Conservation (phyloP, 2,329 filamentous ascomycete genomes). For the Sodiomyces alkalinus region DNA sequence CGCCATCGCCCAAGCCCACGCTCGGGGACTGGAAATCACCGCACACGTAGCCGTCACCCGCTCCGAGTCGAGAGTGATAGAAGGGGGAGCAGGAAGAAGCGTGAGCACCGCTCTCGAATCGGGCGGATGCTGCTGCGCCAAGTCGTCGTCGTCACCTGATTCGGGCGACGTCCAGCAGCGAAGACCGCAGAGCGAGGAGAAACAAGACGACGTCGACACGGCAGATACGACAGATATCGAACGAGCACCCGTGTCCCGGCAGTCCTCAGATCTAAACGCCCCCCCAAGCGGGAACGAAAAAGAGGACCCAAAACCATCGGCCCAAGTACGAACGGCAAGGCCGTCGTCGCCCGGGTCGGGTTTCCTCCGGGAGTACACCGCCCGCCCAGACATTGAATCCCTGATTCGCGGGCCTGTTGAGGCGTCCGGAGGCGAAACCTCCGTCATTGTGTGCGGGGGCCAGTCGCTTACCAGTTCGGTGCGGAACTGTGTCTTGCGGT, state of each 20-base stretch:
- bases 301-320: too few species aligned
- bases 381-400: slow-evolving; percentile 32
- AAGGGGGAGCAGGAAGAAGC: too few species aligned
- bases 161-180: slow-evolving; percentile 4
- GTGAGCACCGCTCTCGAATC: slow-evolving; percentile 7
- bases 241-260: too few species aligned
- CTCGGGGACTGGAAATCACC: slow-evolving; percentile 30
- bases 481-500: slow-evolving; percentile 36
- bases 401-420: slow-evolving; percentile 41
- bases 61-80: slow-evolving; percentile 11
- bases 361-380: slow-evolving; percentile 25
- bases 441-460: slow-evolving; percentile 44
- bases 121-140: slow-evolving; percentile 8
- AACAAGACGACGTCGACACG: slow-evolving; percentile 1
- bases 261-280: too few species aligned
- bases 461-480: slow-evolving; percentile 35
- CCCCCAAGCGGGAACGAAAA: slow-evolving; percentile 14
- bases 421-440: slow-evolving; percentile 43
- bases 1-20: slow-evolving; percentile 25
- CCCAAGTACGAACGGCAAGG: too few species aligned
- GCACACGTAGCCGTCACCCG: slow-evolving; percentile 40
- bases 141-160: slow-evolving; percentile 2
- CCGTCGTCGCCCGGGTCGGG: slow-evolving; percentile 14
- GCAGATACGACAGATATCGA: not conserved
- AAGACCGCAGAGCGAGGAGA: slow-evolving; percentile 3